These are phyloP conservation scores for Podosphaera xanthii DNA, from an alignment of 2,329 filamentous ascomycete genomes.

Conservation along the genomic window DNA sequence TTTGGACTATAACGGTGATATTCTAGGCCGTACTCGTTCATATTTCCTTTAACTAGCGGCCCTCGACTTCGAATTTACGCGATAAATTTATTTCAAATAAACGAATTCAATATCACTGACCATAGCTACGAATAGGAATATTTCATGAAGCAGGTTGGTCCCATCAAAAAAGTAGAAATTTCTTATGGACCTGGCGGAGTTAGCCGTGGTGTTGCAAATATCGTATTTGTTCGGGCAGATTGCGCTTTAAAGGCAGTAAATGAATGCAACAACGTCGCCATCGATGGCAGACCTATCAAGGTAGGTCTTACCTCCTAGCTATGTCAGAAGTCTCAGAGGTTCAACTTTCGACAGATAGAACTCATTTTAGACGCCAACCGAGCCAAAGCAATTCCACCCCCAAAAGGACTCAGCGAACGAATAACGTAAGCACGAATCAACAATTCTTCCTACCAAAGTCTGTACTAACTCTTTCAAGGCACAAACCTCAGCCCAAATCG, in stretches of 20 bases:
- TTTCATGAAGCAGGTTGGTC: conserved; percentile 67
- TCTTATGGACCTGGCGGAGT: conserved; percentile 81
- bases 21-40: conserved; percentile 5
- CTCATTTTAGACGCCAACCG: conserved; percentile 63
- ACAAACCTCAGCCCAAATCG: conserved; percentile 61
- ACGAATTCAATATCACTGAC: conserved; percentile 39
- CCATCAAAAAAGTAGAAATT: conserved; percentile 76
- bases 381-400: conserved; percentile 40
- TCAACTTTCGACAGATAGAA: conserved; percentile 47
- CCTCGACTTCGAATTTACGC: conserved; percentile 13
- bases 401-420: conserved; percentile 65
- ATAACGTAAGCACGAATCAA: conserved; percentile 36
- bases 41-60: conserved; percentile 12
- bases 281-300: conserved; percentile 81
- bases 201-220: conserved; percentile 79
- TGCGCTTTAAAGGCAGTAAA: conserved; percentile 68
- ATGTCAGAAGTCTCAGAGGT: neutral
- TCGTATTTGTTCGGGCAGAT: conserved; percentile 62
- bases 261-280: conserved; percentile 67
- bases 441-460: neutral
- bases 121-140: conserved; percentile 62
- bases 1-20: neutral
- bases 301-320: conserved; percentile 26
- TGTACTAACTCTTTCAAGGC: conserved; percentile 18
- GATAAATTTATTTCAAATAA: conserved; percentile 14